Base-by-base conservation (phyloP, 192 early-diverging fungal species). In the Coemansia sp. region DNA sequence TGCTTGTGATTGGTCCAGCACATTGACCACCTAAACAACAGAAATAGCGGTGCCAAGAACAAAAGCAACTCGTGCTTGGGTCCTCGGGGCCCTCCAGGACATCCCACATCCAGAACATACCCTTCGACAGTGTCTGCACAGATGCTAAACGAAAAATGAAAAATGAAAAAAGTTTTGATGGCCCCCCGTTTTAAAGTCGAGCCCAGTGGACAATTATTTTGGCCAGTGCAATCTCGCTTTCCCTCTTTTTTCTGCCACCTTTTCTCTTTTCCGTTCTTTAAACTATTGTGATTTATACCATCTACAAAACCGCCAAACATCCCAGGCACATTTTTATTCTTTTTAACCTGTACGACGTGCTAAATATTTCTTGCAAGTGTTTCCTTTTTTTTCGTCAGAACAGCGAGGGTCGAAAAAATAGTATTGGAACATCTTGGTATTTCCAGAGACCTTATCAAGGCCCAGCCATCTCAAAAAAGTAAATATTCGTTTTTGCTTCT, bases 1-100 rank as follows among this genome's bases (percentile, higher is more conserved):
- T 1, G 59, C 26, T n/a, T 50, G 45, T 61, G 59, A 61, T 61
- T 61, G 59, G 59, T 61, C 59, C 59, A 61, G 45, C 59, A 29
- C 59, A 50, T 22, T 49, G 48, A 9, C 48, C 4, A 19, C n/a
- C 43, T 3, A n/a, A 13, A 18, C 14, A n/a, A 49, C 16, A 14
- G 13, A 4, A 14, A 45, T 16, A 10, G 8, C 14, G 12, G 12
- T 45, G 16, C 41, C 8, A 45, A 45, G 41, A 45, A n/a, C 41
- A 45, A 13, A 45, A 45, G 41, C 12, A 13, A 14, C 14, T 8
- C 3, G 16, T 14, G 13, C 16, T 45, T 45, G 41, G 41, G 41
- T 45, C 16, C 41, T 12, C 12, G 41, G 41, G 41, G 16, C n/a
- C 10, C 41, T 43, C 4, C 3, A n/a, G 41, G 32, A 9, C 8